Evolutionary conservation across 78 protist species (phyloP).

Genomic region (Guillardia theta): DNA sequence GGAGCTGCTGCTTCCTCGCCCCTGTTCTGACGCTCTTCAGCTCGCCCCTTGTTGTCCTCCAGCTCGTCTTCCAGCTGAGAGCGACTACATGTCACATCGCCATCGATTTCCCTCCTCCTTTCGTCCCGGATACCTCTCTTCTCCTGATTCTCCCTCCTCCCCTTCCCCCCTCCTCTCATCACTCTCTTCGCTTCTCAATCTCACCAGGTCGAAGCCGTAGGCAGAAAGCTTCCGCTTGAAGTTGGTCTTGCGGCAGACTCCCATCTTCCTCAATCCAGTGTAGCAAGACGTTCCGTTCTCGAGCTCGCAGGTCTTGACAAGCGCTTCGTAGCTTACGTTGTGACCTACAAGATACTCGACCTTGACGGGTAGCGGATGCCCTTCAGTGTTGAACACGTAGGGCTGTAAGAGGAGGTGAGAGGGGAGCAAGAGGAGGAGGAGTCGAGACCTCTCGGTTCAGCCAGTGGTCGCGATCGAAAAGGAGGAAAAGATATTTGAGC

Average conservation of each 20-base stretch:
- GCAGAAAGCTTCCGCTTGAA: not conserved
- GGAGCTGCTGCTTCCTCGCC: too few relatives aligned
- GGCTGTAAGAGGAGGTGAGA: too few relatives aligned
- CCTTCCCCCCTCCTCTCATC: too few relatives aligned
- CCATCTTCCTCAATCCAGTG: not conserved
- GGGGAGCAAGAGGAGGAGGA: too few relatives aligned
- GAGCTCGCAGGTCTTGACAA: not conserved
- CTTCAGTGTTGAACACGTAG: not conserved
- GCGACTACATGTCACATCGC: too few relatives aligned
- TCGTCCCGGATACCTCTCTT: too few relatives aligned
- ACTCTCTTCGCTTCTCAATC: too few relatives aligned
- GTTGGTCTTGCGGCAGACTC: not conserved
- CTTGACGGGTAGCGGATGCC: not conserved
- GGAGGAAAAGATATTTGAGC: constrained; percentile 77
- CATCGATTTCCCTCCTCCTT: too few relatives aligned
- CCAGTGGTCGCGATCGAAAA: constrained; percentile 63
- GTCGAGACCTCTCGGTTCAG: not conserved
- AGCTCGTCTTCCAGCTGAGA: too few relatives aligned
- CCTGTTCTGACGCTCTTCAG: too few relatives aligned
- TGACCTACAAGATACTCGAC: not conserved
- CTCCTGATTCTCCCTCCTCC: too few relatives aligned
- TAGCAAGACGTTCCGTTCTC: not conserved
- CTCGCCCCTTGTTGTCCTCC: too few relatives aligned
- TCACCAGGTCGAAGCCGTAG: not conserved
- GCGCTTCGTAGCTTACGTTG: not conserved